Conservation (phyloP, 495 filamentous ascomycete species). For the Viridothelium virens region DNA sequence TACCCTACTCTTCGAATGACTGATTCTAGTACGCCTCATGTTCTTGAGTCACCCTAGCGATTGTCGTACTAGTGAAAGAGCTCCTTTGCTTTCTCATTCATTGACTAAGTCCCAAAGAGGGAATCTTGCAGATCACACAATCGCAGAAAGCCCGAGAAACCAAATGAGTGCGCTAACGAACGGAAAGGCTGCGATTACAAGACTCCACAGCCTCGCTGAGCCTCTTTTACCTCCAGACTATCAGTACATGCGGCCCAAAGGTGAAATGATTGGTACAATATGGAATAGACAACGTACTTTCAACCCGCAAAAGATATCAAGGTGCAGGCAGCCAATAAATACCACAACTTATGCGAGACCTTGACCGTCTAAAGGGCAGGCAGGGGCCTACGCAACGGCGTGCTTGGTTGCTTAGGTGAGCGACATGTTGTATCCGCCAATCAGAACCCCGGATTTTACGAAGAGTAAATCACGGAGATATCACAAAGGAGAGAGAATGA, state of each 20-base stretch:
- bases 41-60: neutral
- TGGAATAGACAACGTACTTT: neutral
- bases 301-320: neutral
- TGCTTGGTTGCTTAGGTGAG: too few relatives aligned
- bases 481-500: too few relatives aligned
- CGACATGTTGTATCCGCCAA: too few relatives aligned
- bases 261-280: neutral
- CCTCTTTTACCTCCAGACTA: neutral
- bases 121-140: neutral
- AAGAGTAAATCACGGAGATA: too few relatives aligned
- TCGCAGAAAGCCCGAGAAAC: neutral
- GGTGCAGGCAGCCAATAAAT: neutral
- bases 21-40: conserved; percentile 7
- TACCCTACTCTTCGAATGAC: conserved; percentile 6
- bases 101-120: neutral
- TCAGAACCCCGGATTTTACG: too few relatives aligned
- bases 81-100: neutral
- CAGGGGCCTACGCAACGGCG: too few relatives aligned
- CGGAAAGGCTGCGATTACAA: neutral
- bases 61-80: neutral
- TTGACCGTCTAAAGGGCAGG: too few relatives aligned
- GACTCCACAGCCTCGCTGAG: neutral
- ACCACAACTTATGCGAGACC: neutral
- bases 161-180: neutral
- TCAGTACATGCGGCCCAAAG: neutral